phyloP scores from a whole-genome alignment of 352 stramenopile genomes.

The Globisporangium lucens region DNA sequence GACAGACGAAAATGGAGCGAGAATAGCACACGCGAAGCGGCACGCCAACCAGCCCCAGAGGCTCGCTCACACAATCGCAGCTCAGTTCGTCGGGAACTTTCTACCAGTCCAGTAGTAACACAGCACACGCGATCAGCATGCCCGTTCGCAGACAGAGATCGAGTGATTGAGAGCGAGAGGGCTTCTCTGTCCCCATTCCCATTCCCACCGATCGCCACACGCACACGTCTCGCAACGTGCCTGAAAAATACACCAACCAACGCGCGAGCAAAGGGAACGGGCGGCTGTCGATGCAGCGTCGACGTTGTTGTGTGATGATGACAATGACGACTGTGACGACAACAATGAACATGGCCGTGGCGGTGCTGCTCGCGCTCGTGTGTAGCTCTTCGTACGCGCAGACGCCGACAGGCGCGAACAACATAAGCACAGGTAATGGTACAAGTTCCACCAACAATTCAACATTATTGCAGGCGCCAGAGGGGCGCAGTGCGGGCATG shows the following conservation, averaged over 20 bases:
- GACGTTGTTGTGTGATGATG: neutral
- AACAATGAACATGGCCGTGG: neutral
- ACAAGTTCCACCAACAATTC: neutral
- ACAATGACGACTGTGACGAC: neutral
- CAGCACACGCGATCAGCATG: neutral
- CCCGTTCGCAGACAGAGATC: neutral
- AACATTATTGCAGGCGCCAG: neutral
- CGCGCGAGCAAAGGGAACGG: neutral
- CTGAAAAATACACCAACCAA: neutral
- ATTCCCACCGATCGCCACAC: neutral
- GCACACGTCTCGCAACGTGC: neutral
- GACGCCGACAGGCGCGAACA: neutral
- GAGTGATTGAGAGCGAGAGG: neutral
- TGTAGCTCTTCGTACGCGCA: neutral
- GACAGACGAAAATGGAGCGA: neutral
- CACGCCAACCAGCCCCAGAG: conserved; percentile 3
- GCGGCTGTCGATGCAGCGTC: conserved; percentile 1
- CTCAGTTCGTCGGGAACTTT: conserved; percentile 12
- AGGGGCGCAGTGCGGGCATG: neutral
- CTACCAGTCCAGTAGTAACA: neutral
- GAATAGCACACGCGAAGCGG: conserved; percentile 6
- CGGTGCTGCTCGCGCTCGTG: neutral
- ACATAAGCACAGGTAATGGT: neutral
- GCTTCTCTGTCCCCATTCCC: neutral
- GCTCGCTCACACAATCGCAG: neutral